These are phyloP conservation scores for Blastobotrys mokoenaii DNA, from an alignment of 805 yeast genomes.

Conservation along the genomic window DNA sequence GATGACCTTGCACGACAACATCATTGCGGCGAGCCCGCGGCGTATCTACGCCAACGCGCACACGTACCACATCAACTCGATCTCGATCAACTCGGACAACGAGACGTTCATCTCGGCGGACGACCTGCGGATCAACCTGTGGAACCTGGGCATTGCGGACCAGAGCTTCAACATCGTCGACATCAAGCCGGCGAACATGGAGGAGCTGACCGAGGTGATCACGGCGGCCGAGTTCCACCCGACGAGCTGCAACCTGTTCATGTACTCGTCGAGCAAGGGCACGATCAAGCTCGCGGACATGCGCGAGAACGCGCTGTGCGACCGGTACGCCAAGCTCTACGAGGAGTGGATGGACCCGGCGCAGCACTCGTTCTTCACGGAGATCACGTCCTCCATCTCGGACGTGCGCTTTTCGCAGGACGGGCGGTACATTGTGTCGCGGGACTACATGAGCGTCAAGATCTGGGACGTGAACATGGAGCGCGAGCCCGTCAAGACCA, in stretches of 20 bases:
- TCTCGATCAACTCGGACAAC: conserved; percentile 88
- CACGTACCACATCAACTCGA: conserved; percentile 95
- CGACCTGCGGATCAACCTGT: conserved; percentile 87
- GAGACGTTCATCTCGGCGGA: conserved; percentile 91
- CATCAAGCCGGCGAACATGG: conserved; percentile 97
- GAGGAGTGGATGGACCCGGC: conserved; percentile 92
- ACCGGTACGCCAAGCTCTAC: conserved; percentile 67
- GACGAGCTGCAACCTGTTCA: conserved; percentile 78
- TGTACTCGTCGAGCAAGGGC: conserved; percentile 94
- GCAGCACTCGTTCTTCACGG: conserved; percentile 92
- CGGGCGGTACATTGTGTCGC: conserved; percentile 90
- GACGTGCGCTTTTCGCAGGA: conserved; percentile 88
- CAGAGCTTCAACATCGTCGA: conserved; percentile 96
- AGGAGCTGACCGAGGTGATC: conserved; percentile 95
- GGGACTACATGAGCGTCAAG: conserved; percentile 96
- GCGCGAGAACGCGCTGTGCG: conserved; percentile 94
- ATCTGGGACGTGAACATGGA: conserved; percentile 99
- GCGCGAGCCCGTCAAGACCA: conserved; percentile 85
- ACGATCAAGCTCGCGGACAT: conserved; percentile 92
- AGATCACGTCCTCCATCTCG: conserved; percentile 86
- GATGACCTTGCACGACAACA: conserved; percentile 86
- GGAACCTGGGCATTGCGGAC: conserved; percentile 92
- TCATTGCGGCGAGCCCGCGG: conserved; percentile 91
- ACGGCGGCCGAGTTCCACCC: conserved; percentile 98
- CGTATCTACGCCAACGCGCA: conserved; percentile 91